Conservation (phyloP, 2,329 filamentous ascomycete genomes). For the Talaromyces albobiverticillius region DNA sequence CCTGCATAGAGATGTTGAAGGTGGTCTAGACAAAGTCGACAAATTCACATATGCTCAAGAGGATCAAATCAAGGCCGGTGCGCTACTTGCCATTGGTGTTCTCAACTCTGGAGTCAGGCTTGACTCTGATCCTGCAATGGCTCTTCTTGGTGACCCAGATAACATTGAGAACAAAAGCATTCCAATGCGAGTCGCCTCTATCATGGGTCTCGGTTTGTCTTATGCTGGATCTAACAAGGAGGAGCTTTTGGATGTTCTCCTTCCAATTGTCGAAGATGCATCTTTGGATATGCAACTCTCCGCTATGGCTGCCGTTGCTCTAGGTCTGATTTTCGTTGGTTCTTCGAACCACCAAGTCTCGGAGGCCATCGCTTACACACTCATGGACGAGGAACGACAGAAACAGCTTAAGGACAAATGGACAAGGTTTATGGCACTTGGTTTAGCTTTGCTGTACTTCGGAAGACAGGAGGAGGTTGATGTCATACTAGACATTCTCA, state of each 20-base stretch:
- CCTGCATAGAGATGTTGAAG: slow-evolving; percentile 89
- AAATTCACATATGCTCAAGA: slow-evolving; percentile 86
- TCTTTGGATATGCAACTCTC: slow-evolving; percentile 90
- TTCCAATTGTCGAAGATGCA: slow-evolving; percentile 84
- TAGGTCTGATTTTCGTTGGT: slow-evolving; percentile 88
- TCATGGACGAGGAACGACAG: slow-evolving; percentile 90
- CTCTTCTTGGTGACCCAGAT: slow-evolving; percentile 75
- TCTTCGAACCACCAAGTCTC: slow-evolving; percentile 88
- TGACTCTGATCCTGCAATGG: slow-evolving; percentile 86
- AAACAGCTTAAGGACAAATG: slow-evolving; percentile 95
- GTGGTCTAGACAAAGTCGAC: slow-evolving; percentile 88
- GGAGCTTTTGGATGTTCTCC: slow-evolving; percentile 76
- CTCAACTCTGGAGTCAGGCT: slow-evolving; percentile 89
- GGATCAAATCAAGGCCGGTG: slow-evolving; percentile 82
- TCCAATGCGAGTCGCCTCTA: slow-evolving; percentile 74
- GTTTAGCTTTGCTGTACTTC: slow-evolving; percentile 90
- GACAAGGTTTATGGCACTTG: slow-evolving; percentile 94
- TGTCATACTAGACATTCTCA: slow-evolving; percentile 92
- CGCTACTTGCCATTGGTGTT: slow-evolving; percentile 89
- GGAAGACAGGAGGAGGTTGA: slow-evolving; percentile 98
- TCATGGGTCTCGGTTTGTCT: slow-evolving; percentile 93
- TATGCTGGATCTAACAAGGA: slow-evolving; percentile 94
- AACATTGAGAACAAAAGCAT: slow-evolving; percentile 77
- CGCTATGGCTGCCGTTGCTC: slow-evolving; percentile 88
- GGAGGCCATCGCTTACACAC: slow-evolving; percentile 84